Evolutionary conservation across 148 eudicot species (phyloP).

Genomic region (Spergularia marina): DNA sequence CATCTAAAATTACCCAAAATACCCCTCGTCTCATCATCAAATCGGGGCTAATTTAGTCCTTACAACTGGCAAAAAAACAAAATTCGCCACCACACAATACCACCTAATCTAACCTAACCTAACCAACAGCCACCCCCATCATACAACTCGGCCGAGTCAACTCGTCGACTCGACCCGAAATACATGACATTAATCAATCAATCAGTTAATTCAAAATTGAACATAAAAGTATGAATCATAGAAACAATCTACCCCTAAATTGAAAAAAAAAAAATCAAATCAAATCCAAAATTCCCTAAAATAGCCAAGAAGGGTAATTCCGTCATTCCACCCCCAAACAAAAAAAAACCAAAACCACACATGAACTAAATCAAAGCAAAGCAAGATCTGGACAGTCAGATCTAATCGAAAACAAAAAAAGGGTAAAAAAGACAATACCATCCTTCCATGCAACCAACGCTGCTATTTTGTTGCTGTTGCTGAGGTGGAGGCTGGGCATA

Average conservation of each 20-base stretch:
- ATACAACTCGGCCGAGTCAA: constrained; percentile 3
- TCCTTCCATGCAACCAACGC: constrained; percentile 54
- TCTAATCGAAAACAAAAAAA: constrained; percentile 9
- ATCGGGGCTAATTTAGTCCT: neutral
- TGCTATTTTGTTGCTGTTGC: constrained; percentile 25
- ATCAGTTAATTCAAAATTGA: too few relatives aligned
- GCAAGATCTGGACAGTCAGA: constrained; percentile 18
- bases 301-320: neutral
- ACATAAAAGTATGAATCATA: too few relatives aligned
- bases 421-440: constrained; percentile 36
- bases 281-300: neutral
- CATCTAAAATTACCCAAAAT: neutral
- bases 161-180: neutral
- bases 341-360: neutral
- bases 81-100: neutral
- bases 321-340: too few relatives aligned
- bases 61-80: neutral
- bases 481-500: constrained; percentile 50
- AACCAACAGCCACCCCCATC: neutral
- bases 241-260: too few relatives aligned
- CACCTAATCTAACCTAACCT: neutral
- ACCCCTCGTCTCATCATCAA: neutral
- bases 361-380: neutral
- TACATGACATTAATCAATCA: too few relatives aligned
- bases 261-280: neutral